Percentiles rank a stretch among this genome's conserved stretches.
Evolutionary conservation across 371 early-diverging fungal genomes (phyloP).

Genomic region (Syncephalastrum sp.): DNA sequence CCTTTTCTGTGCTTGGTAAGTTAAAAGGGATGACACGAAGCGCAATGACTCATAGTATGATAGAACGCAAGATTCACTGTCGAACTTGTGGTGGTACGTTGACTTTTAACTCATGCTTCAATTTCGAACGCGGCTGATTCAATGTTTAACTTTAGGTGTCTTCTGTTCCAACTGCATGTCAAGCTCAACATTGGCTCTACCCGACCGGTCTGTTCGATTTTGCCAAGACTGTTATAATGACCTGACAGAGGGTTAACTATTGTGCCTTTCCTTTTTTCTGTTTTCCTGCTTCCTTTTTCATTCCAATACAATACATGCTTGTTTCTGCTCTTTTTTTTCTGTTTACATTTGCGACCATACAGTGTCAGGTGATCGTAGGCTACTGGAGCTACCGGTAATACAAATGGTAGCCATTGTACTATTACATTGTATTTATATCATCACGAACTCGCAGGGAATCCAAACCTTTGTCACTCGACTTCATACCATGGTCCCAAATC

Average conservation of each 20-base stretch:
- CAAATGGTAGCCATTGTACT: too few relatives aligned
- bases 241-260: neutral
- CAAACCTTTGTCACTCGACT: constrained; percentile 18
- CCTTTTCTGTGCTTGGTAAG: constrained; percentile 63
- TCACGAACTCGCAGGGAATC: constrained; percentile 7
- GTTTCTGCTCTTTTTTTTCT: too few relatives aligned
- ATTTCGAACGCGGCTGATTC: neutral
- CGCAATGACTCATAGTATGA: neutral
- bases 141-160: constrained; percentile 17
- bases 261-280: too few relatives aligned
- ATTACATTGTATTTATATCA: too few relatives aligned
- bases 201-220: constrained; percentile 33
- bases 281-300: too few relatives aligned
- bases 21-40: neutral
- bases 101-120: neutral
- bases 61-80: constrained; percentile 43
- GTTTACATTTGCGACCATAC: too few relatives aligned
- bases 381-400: constrained; percentile 7
- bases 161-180: constrained; percentile 35
- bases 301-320: too few relatives aligned
- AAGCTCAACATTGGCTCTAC: constrained; percentile 15
- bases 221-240: constrained; percentile 25
- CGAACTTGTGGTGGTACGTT: constrained; percentile 45
- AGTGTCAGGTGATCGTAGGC: constrained; percentile 4
- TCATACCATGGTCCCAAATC: constrained; percentile 26